Base-by-base conservation (phyloP, 495 filamentous ascomycete species). In the Aspergillus asperescens region DNA sequence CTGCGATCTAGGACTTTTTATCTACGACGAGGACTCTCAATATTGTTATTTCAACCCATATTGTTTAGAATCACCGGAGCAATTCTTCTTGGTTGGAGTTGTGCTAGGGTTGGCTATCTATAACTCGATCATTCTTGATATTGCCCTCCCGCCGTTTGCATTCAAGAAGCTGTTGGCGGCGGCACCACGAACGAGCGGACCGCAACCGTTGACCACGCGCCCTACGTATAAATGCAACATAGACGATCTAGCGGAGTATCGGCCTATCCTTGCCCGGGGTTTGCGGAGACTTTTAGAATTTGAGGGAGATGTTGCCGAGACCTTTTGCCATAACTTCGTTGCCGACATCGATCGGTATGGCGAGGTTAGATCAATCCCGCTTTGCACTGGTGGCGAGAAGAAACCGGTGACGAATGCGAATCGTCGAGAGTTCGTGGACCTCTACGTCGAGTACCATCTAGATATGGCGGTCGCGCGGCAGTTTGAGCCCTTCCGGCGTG, bases 21-120 rank as follows among this genome's bases (percentile, higher is more conserved):
- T 87, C 15, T 97, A 95, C 69, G 92, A 96, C 56, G 89, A 95
- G n/a, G 91, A 97, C 57, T 95, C 91, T 5, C 78, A 81, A 29
- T 90, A 88, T 61, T 96, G 91, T 66, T 97, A 97, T 67, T 97
- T 97, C 75, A 97, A 96, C 62, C 88, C 91, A 1, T 80, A 85
- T 61, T 88, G 87, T 35, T 88, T 95, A 59, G 91, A 97, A 65
- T 90, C 89, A 0, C 92, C 92, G 7, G 89, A 96, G 62, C 91
- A 96, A 56, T 97, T 88, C 65, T 95, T 91, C 61, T 74, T 97
- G 38, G 88, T 97, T 40, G 91, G 91, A 20, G 88, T 90, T 31
- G 70, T 96, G 25, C 79, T 96, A 22, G 91, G 91, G 3, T 78
- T 97, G 20, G 91, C 91, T 16, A 95, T 97, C 59, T 95, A 97